Percentiles rank a stretch among this genome's conserved stretches.
These are phyloP conservation scores for Malassezia pachydermatis DNA, from an alignment of 1,284 basidiomycete genomes.

Conservation along the genomic window DNA sequence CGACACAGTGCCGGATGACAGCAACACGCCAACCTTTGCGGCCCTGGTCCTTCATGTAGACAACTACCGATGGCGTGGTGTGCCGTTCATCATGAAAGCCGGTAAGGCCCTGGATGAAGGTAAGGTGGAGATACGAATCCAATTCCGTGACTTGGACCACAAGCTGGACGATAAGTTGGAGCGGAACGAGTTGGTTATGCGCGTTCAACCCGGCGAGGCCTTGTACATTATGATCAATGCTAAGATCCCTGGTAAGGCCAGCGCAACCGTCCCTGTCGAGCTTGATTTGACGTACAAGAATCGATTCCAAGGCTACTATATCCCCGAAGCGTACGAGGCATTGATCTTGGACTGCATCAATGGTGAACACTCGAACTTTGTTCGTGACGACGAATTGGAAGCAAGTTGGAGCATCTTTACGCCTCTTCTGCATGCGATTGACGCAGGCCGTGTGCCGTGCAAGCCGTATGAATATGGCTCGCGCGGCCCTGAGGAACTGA, in stretches of 20 bases:
- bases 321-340: conserved; percentile 48
- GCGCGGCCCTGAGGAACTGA: conserved; percentile 35
- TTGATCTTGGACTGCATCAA: conserved; percentile 47
- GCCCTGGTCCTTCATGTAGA: conserved; percentile 44
- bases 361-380: conserved; percentile 48
- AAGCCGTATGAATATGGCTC: conserved; percentile 40
- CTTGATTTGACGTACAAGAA: conserved; percentile 42
- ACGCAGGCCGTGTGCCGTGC: conserved; percentile 41
- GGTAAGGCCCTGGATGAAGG: conserved; percentile 47
- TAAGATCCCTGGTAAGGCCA: conserved; percentile 41
- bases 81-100: conserved; percentile 47
- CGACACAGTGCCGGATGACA: conserved; percentile 49
- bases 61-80: conserved; percentile 43
- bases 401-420: conserved; percentile 49
- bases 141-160: conserved; percentile 41
- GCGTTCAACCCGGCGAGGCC: conserved; percentile 45
- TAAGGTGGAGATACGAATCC: conserved; percentile 44
- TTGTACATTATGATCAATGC: conserved; percentile 44
- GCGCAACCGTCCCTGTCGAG: conserved; percentile 32
- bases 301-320: conserved; percentile 36
- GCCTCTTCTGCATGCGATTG: conserved; percentile 44
- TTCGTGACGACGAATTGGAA: conserved; percentile 48
- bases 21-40: conserved; percentile 49
- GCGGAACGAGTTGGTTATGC: conserved; percentile 46
- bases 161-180: conserved; percentile 27